phyloP scores from a whole-genome alignment of 202 grass and related monocot species.

The Tripidium arundinaceum region DNA sequence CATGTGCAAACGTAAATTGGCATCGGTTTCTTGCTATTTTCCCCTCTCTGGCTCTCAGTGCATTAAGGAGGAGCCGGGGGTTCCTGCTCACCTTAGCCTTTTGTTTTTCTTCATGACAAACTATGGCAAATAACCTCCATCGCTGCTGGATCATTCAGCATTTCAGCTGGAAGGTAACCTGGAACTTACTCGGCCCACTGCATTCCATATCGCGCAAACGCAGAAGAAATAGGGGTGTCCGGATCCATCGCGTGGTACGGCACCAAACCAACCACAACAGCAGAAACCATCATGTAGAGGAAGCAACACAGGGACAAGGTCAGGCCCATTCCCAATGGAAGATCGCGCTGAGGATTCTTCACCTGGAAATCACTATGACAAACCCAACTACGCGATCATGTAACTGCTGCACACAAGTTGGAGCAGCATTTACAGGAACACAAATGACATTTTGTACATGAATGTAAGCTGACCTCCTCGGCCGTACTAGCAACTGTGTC shows the following conservation, averaged over 20 bases:
- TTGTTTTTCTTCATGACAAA: slow-evolving; percentile 25
- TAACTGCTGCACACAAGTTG: not conserved
- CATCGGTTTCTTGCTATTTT: not conserved
- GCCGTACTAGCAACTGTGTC: slow-evolving; percentile 60
- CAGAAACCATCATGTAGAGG: slow-evolving; percentile 93
- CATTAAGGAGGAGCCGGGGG: no score
- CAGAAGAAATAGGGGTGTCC: slow-evolving; percentile 84
- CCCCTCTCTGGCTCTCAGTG: not conserved
- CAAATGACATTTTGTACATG: slow-evolving; percentile 1
- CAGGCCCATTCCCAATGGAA: slow-evolving; percentile 66
- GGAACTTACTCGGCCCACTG: slow-evolving; percentile 74
- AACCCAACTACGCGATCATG: not conserved
- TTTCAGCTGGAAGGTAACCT: not conserved
- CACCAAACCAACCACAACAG: slow-evolving; percentile 76
- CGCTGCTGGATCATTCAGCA: not conserved
- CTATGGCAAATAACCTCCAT: slow-evolving; percentile 5
- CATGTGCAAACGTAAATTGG: not conserved
- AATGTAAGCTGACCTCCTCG: slow-evolving; percentile 49
- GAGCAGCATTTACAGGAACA: slow-evolving; percentile 1
- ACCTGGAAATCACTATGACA: slow-evolving; percentile 49
- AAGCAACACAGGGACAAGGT: slow-evolving; percentile 69
- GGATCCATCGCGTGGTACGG: slow-evolving; percentile 71
- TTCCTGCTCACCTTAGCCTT: not conserved
- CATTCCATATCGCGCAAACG: slow-evolving; percentile 58
- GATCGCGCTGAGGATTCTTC: slow-evolving; percentile 83